Evolutionary conservation across 2,329 filamentous ascomycete species (phyloP), one percentile per base, ranked within the genome.

Genomic region (Colletotrichum karsti): DNA sequence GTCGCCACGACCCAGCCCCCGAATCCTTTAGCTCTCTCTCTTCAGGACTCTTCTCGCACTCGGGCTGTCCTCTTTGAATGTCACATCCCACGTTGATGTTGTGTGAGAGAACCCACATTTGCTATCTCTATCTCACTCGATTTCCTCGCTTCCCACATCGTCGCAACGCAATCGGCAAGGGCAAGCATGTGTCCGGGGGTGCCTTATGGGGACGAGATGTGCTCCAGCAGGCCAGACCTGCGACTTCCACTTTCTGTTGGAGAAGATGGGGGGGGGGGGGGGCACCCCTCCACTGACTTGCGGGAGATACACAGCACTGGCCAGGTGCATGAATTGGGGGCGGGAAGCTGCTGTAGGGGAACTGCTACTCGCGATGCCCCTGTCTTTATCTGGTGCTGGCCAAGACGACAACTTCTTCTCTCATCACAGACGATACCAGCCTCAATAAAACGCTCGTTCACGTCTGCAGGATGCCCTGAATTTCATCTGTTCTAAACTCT

Each of bases 171-270:
- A 60, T 39, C 55, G 46, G 22, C 18, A 37, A 18, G 26, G 22
- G 48, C 30, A 53, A 30, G 63, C 63, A 62, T 33, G 48, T 66
- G 56, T 57, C 48, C 37, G 48, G 63, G 57, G 63, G 39, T 59
- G 37, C 62, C 22, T 42, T 35, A 64, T 59, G 61, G 42, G 33
- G 59, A 35, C 12, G 33, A n/a, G n/a, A n/a, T n/a, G n/a, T 18
- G 13, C 20, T 55, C 33, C 22, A 10, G 22, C 33, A n/a, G 41
- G 28, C 46, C 46, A 37, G 33, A 7, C 35, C 20, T 53, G 28
- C 18, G 30, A 18, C 30, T 53, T 18, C 53, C n/a, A 41, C 53
- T 33, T 50, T 56, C 33, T 13, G 46, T 8, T 46, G 22, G 54
- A 41, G 48, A 59, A 48, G 42, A 33, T 48, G 55, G 26, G 28